phyloP scores from a whole-genome alignment of 2,329 filamentous ascomycete species.

The Diplodia corticola region DNA sequence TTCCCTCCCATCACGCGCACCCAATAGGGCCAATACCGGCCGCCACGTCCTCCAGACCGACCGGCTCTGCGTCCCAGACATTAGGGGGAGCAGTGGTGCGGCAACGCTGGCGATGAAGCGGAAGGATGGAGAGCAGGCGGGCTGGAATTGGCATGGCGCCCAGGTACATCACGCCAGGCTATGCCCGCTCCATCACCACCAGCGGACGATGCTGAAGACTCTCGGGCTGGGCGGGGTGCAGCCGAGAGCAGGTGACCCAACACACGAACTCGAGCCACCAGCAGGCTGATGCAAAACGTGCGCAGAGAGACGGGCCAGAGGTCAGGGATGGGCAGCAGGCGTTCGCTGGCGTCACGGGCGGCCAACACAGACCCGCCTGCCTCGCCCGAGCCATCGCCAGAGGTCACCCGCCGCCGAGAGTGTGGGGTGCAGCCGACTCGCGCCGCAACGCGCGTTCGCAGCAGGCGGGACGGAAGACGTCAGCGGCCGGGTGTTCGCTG shows the following conservation, averaged over 20 bases:
- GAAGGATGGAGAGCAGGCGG: background rate
- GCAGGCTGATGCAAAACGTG: slow-evolving; percentile 22
- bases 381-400: slow-evolving; percentile 5
- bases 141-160: slow-evolving; percentile 8
- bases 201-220: background rate
- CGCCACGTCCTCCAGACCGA: background rate
- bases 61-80: background rate
- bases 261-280: slow-evolving; percentile 19
- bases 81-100: slow-evolving; percentile 10
- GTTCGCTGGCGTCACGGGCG: slow-evolving; percentile 19
- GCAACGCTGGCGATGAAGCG: background rate
- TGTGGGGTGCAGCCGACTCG: slow-evolving; percentile 3
- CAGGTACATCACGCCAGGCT: slow-evolving; percentile 20
- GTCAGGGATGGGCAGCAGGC: slow-evolving; percentile 13
- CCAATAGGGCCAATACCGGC: background rate
- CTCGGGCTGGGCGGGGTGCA: slow-evolving; percentile 15
- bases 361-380: slow-evolving; percentile 15
- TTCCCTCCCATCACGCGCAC: slow-evolving; percentile 2
- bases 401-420: slow-evolving; percentile 10
- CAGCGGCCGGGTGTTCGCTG: background rate
- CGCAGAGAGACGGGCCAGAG: slow-evolving; percentile 2
- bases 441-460: background rate
- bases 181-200: background rate
- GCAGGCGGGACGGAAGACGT: background rate
- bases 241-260: slow-evolving; percentile 20